Conservation (phyloP, 73 alveolate genomes). For the Paramecium tetraurelia region DNA sequence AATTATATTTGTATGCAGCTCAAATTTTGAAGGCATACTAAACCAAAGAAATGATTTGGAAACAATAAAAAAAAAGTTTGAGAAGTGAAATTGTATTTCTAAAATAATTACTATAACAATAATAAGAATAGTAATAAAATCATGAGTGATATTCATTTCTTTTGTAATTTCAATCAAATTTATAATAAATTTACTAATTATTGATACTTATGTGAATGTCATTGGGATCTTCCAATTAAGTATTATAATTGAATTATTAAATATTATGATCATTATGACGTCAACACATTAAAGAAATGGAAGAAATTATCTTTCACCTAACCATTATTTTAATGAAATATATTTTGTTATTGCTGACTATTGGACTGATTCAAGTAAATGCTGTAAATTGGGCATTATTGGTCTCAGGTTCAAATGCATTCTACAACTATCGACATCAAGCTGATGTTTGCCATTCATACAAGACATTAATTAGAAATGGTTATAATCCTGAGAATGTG, state of each 20-base stretch:
- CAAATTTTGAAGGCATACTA: background rate
- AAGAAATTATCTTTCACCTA: background rate
- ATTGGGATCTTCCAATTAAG: background rate
- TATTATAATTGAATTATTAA: background rate
- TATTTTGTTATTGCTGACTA: conserved; percentile 36
- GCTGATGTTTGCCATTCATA: conserved; percentile 98
- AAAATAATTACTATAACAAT: background rate
- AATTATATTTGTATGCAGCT: background rate
- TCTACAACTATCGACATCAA: conserved; percentile 96
- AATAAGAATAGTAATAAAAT: background rate
- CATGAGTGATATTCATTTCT: background rate
- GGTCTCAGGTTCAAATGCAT: conserved; percentile 97
- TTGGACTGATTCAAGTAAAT: background rate
- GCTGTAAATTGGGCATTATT: conserved; percentile 94
- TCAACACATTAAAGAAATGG: background rate
- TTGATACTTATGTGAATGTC: background rate
- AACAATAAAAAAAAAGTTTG: background rate
- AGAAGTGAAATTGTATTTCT: background rate
- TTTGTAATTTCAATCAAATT: background rate
- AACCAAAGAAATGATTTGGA: conserved; percentile 18
- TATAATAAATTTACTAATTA: background rate
- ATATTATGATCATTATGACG: background rate
- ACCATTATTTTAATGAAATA: background rate
- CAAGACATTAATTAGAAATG: conserved; percentile 80
- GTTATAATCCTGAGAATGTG: conserved; percentile 87